These are phyloP conservation scores for Syncephalis fuscata DNA, from an alignment of 371 early-diverging fungal species.

Conservation along the genomic window DNA sequence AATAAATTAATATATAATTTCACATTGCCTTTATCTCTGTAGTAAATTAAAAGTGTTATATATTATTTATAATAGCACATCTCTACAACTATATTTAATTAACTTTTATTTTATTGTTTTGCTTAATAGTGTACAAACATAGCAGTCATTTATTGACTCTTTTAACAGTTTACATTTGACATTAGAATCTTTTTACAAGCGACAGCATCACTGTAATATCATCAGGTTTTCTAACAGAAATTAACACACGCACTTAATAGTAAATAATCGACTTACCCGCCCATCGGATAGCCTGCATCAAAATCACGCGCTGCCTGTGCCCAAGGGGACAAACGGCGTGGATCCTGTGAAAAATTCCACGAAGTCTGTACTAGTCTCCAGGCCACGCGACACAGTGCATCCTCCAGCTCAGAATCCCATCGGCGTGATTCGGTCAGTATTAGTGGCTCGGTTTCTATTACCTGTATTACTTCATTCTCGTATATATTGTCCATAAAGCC, in stretches of 20 bases:
- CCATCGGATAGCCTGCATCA: constrained; percentile 10
- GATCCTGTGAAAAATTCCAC: constrained; percentile 1
- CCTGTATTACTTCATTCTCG: constrained; percentile 31
- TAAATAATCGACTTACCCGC: constrained; percentile 11
- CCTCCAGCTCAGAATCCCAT: constrained; percentile 11
- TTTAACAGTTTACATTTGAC: too few species aligned
- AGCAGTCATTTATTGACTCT: too few species aligned
- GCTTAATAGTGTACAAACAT: too few species aligned
- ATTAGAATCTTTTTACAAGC: constrained; percentile 7
- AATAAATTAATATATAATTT: too few species aligned
- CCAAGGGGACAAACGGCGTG: constrained; percentile 6
- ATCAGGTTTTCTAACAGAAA: constrained; percentile 15
- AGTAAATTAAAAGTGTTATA: too few species aligned
- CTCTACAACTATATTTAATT: too few species aligned
- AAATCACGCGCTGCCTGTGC: constrained; percentile 2
- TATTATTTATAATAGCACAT: too few species aligned
- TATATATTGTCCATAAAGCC: constrained; percentile 57
- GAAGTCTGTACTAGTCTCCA: constrained; percentile 14
- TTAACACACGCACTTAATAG: not conserved
- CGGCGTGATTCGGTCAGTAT: constrained; percentile 4
- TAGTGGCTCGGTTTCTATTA: constrained; percentile 10
- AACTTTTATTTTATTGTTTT: too few species aligned
- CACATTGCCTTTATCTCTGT: too few species aligned
- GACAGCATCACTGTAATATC: constrained; percentile 25
- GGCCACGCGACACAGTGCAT: constrained; percentile 16